Percentiles rank a stretch among this genome's conserved stretches.
phyloP scores from a whole-genome alignment of 371 early-diverging fungal species.

The Globomyces sp. region DNA sequence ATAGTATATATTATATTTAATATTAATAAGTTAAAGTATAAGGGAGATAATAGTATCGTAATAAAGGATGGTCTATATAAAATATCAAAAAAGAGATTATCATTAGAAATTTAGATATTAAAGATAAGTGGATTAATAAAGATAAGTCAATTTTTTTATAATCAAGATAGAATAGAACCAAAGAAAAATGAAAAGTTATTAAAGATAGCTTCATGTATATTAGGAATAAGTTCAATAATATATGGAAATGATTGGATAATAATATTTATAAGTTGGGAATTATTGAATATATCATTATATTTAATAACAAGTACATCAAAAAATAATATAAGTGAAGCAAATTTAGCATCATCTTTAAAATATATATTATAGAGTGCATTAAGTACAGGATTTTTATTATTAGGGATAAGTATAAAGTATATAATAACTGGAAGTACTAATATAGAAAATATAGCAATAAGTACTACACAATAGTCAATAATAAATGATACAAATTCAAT shows the following conservation, averaged over 20 bases:
- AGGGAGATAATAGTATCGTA: constrained; percentile 17
- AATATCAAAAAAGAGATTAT: constrained; percentile 7
- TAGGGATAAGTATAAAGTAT: constrained; percentile 24
- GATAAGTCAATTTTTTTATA: constrained; percentile 3
- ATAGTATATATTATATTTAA: constrained; percentile 21
- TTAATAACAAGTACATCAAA: constrained; percentile 58
- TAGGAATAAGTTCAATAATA: constrained; percentile 22
- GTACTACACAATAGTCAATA: constrained; percentile 15
- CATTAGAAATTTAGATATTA: neutral
- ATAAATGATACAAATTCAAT: too few species aligned
- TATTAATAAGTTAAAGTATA: constrained; percentile 12
- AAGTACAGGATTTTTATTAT: constrained; percentile 32
- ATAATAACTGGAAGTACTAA: constrained; percentile 28
- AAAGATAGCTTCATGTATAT: constrained; percentile 20
- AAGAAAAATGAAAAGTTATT: constrained; percentile 24
- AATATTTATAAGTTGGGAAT: constrained; percentile 50
- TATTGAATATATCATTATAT: constrained; percentile 61
- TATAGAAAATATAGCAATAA: constrained; percentile 26
- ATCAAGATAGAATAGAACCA: constrained; percentile 12
- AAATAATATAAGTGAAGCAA: constrained; percentile 36
- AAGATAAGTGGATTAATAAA: constrained; percentile 2
- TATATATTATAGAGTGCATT: constrained; percentile 35
- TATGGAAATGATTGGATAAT: constrained; percentile 38
- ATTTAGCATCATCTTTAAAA: constrained; percentile 33
- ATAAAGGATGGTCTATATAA: constrained; percentile 27